Evolutionary conservation across 345 rosid genomes (phyloP), one percentile per base, ranked within the genome.

Genomic region (Ceriops zippeliana): DNA sequence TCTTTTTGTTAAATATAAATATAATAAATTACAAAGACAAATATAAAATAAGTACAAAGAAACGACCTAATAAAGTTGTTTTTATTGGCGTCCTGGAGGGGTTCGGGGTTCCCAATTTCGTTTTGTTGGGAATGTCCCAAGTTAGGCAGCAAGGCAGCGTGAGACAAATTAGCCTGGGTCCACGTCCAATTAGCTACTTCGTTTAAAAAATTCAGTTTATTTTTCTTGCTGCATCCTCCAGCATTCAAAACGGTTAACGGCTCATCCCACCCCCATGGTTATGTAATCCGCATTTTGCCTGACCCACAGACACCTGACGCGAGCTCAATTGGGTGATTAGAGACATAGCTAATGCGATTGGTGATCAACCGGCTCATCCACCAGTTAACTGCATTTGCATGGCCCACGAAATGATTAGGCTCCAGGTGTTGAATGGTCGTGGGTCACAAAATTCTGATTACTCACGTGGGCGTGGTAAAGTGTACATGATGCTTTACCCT

Each of bases 331-430:
- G 51, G 2, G 7, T 5, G 21, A 62, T 19, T 9, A 30, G 28
- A 1, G 37, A 2, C 16, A 6, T 38, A 35, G 46, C 52, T 10
- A 68, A 53, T 1, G 16, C 20, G 47, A 60, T 46, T 0, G 42
- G 17, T 30, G 58, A 31, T 37, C 24, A 46, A n/a, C 7, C 1
- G 26, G 27, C 24, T 49, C n/a, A 13, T 63, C 64, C 58, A 59
- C 63, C 65, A 34, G 38, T 3, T 3, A 13, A 5, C 17, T 3
- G 49, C 81, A 80, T 13, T 13, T 2, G 37, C 62, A 68, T 56
- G 78, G 13, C 21, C 76, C 76, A 30, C 66, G 9, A 61, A 67
- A 76, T 73, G 72, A 76, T 70, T 73, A 49, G 59, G 64, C 19
- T 28, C 66, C 70, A 56, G 62, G 68, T 54, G 66, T 47, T 5